Evolutionary conservation across 441 rosid genomes (phyloP), one percentile per base, ranked within the genome.

Genomic region (Erysimum pusillum): DNA sequence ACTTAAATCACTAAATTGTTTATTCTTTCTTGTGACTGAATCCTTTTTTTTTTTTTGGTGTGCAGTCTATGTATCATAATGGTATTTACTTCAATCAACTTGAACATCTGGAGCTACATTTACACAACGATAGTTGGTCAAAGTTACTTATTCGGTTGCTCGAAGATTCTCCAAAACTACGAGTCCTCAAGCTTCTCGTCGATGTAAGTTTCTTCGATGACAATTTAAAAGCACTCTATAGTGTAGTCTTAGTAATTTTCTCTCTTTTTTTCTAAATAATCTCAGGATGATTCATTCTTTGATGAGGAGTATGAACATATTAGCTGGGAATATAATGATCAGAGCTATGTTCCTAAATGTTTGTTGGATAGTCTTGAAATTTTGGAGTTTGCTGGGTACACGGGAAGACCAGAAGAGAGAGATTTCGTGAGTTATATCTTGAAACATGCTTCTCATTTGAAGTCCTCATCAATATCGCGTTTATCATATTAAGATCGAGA

Each of bases 301-400:
- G 20, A 15, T 46, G n/a, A n/a, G n/a, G 52, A n/a, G 20, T n/a
- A 2, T 2, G 20, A 46, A 46, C 52, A 46, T 46, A 10, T 6
- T 46, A 46, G 22, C 52, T 46, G 52, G 52, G 15, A 1, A 46
- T 46, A n/a, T 46, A 7, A 46, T 15, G 52, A 46, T 46, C 4
- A 15, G 52, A 46, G 10, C 52, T n/a, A 9, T 15, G 52, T 46
- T 46, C 52, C 52, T 46, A 46, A n/a, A 46, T 46, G 52, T n/a
- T 46, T 46, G 52, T 46, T 46, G 20, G 20, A 46, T 15, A 46
- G 52, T 46, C 20, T 46, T 46, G 52, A 46, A 7, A n/a, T 46
- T 46, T 46, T 46, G 10, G 52, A 46, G 52, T 46, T 46, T 46
- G 52, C 20, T 15, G 52, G 52, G 17, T 46, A 46, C 52, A 46